Base-by-base conservation (phyloP, 106 monocot genomes). In the Allium cepa region DNA sequence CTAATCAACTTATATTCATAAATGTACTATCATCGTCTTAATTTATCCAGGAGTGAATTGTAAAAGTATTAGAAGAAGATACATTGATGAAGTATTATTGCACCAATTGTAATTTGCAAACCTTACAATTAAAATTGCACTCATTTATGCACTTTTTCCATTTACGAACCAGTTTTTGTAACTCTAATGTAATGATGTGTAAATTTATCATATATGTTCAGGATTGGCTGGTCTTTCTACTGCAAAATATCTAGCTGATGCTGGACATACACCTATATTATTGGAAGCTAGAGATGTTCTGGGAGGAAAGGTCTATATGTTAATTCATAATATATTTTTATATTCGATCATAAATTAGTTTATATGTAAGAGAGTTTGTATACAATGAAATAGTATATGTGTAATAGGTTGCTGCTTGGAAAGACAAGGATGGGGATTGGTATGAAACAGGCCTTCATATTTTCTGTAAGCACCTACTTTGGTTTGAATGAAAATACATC, bases 361-460 rank as follows among this genome's bases (percentile, higher is more conserved):
- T 36, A 36, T 36, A 36, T 36, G 36, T 5, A 36, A 1, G 0
- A 36, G 5, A 36, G 36, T 36, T 36, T 36, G 36, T 36, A 36
- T 36, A 36, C 36, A 36, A 36, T 36, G 36, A 36, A 36, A 36
- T 53, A 64, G 3, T 17, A 50, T 66, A 15, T 66, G 50, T 56
- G 15, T 71, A 49, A 57, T 15, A 97, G 97, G 57, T 97, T 72
- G 97, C 97, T 63, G 97, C 97, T 62, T 97, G 97, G 97, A 92
- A 92, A 78, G 97, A 97, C 53, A 56, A 76, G 49, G 92, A 97
- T 77, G 97, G 97, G 64, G 97, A 97, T 78, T 97, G 89, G 92
- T 97, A 97, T 52, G 97, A 97, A 50, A 97, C 97, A 15, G 97
- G 97, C 57, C 89, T 97, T 28, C 92, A 97, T 73, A 92, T 97